Evolutionary conservation across 1,284 basidiomycete genomes (phyloP), one percentile per base, ranked within the genome.

Genomic region (Sporisorium exsertum): DNA sequence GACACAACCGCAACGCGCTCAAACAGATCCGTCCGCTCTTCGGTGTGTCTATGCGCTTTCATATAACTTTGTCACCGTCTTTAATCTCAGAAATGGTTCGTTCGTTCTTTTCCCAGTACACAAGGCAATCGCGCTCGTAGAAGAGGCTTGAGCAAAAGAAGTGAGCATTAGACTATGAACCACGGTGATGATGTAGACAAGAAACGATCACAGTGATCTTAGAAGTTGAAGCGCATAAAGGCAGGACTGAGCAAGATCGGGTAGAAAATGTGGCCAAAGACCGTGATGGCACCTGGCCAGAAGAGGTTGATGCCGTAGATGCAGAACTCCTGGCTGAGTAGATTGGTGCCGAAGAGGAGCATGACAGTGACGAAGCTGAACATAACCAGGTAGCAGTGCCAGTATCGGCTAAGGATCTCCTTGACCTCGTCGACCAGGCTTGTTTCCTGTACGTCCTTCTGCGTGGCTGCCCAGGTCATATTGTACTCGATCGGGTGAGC

Each of bases 361-460:
- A 93, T 83, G 43, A 93, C 83, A 57, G 90, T 84, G 87, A 93
- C 90, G 60, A 84, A 87, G 53, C 93, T 72, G 24, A 89, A 64
- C 72, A 94, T 70, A 22, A 90, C 87, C 45, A 64, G 26, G 72
- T 94, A 78, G 62, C 68, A 71, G 24, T 61, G 58, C 72, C 77
- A 80, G 66, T 67, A 73, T 15, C 69, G 52, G 47, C 53, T 64
- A 42, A 73, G 87, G 83, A 94, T 94, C 67, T 89, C 90, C 0
- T 93, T 93, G 15, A 94, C 90, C 84, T 94, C 93, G 59, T 91
- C 89, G 89, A 93, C 93, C 87, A 94, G 93, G 85, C 94, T 94
- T 26, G 59, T 57, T 32, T 77, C 62, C 45, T 77, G 66, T 4
- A 79, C 63, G 35, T 74, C 72, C 64, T 79, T 78, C 49, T 66